A percentile compares a stretch with the other conserved stretches of the same genome.
These are phyloP conservation scores for Hydrangea macrophylla DNA, from an alignment of 148 eudicot genomes.

Conservation along the genomic window DNA sequence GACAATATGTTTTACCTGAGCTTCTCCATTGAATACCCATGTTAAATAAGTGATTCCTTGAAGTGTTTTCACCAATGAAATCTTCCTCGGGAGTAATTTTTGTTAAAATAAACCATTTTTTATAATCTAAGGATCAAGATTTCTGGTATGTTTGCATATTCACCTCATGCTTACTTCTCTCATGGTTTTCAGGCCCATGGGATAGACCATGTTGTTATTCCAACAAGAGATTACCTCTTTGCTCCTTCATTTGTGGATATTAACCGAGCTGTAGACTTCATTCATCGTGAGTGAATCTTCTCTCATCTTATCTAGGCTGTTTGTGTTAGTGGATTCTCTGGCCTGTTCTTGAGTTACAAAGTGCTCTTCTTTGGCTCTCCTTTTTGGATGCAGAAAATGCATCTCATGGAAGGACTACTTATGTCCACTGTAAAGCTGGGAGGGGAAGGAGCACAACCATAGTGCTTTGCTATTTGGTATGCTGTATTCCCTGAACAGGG, in stretches of 20 bases:
- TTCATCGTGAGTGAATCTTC: constrained; percentile 49
- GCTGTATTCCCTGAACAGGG: not conserved
- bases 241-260: constrained; percentile 74
- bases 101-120: too few relatives aligned
- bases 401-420: constrained; percentile 59
- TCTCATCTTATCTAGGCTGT: not conserved
- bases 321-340: not conserved
- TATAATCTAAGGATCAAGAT: not conserved
- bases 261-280: constrained; percentile 61
- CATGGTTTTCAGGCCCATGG: constrained; percentile 49
- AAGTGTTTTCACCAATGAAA: too few relatives aligned
- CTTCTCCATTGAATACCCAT: too few relatives aligned
- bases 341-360: constrained; percentile 1
- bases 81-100: too few relatives aligned
- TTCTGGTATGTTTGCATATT: not conserved
- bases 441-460: constrained; percentile 90
- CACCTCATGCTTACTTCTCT: constrained; percentile 16
- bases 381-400: constrained; percentile 44
- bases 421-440: constrained; percentile 97
- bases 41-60: too few relatives aligned
- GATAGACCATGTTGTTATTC: constrained; percentile 70
- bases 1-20: too few relatives aligned
- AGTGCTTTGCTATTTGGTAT: constrained; percentile 74
- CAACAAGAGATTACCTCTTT: constrained; percentile 76
- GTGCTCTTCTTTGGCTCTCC: not conserved